Base-by-base conservation (phyloP, 1,284 basidiomycete genomes). In the Pseudozyma pruni region DNA sequence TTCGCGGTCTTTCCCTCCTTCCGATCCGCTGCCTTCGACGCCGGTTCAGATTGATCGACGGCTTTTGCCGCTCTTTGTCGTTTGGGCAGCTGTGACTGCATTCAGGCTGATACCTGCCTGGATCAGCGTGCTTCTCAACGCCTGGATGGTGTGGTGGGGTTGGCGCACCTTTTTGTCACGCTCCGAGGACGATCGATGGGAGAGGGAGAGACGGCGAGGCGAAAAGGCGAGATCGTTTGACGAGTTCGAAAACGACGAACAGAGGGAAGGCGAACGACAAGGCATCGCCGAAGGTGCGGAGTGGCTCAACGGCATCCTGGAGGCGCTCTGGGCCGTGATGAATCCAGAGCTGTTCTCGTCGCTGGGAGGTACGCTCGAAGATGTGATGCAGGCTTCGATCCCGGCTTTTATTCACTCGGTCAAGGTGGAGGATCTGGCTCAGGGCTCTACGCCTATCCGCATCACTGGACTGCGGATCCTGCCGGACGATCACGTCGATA, bases 301-400 rank as follows among this genome's bases (percentile, higher is more conserved):
- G 33, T 76, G 74, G 74, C 52, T 76, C 44, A 76, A 76, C 35
- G 52, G 52, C 20, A 55, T 76, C 27, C 35, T 76, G 16, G 51
- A 63, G 32, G 42, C 40, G 20, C 32, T 76, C 11, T 76, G 74
- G 74, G 41, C 53, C 7, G 63, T 64, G n/a, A 72, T 74, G 49
- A 68, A 76, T 42, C 49, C 61, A 5, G 64, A 66, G 4, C 43
- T 76, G 2, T 76, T 76, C 17, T 56, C 52, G 1, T 41, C 45
- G 14, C 29, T 74, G 0, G 72, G 69, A 19, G 53, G 51, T 29
- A 76, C 72, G 1, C 46, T 76, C 14, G 74, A 76, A 31, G 74
- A 76, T 35, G 72, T 76, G 35, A 60, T 76, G 63, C 68, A 74
- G 35, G 74, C 74, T 4, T 72, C 68, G 8, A 59, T 70, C 8